Conservation (phyloP, 1,284 basidiomycete species). For the Acaromyces ingoldii region DNA sequence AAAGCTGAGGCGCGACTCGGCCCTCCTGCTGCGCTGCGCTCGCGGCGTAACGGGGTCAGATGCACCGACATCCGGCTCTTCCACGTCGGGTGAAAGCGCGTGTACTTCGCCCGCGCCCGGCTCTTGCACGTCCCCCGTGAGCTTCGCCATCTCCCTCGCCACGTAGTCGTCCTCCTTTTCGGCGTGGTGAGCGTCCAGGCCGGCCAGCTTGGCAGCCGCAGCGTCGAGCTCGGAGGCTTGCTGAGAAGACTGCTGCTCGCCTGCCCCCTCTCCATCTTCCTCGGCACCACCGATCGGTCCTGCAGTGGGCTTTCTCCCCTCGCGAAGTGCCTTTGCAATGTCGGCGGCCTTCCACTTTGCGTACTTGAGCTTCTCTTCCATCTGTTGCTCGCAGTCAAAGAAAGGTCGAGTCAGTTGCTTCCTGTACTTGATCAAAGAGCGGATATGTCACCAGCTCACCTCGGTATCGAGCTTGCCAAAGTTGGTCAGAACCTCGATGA, state of each 20-base stretch:
- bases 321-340: constrained; percentile 80
- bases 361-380: constrained; percentile 73
- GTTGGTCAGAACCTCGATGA: constrained; percentile 72
- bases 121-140: constrained; percentile 14
- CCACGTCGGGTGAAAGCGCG: constrained; percentile 14
- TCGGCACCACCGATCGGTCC: constrained; percentile 33
- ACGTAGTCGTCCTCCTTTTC: constrained; percentile 36
- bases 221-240: background rate
- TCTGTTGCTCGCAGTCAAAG: constrained; percentile 53
- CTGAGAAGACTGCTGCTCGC: constrained; percentile 7
- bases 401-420: constrained; percentile 44
- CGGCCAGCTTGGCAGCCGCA: constrained; percentile 1
- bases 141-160: constrained; percentile 36
- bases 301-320: constrained; percentile 54
- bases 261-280: constrained; percentile 17
- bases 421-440: background rate
- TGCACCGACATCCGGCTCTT: constrained; percentile 17
- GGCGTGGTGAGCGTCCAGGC: constrained; percentile 53
- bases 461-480: constrained; percentile 59
- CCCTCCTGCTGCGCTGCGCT: constrained; percentile 7
- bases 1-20: constrained; percentile 8
- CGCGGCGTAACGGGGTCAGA: too few species aligned
- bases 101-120: background rate
- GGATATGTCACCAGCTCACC: constrained; percentile 22
- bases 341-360: constrained; percentile 89